These are phyloP conservation scores for Talaromyces verruculosus DNA, from an alignment of 2,329 filamentous ascomycete species.

Conservation along the genomic window DNA sequence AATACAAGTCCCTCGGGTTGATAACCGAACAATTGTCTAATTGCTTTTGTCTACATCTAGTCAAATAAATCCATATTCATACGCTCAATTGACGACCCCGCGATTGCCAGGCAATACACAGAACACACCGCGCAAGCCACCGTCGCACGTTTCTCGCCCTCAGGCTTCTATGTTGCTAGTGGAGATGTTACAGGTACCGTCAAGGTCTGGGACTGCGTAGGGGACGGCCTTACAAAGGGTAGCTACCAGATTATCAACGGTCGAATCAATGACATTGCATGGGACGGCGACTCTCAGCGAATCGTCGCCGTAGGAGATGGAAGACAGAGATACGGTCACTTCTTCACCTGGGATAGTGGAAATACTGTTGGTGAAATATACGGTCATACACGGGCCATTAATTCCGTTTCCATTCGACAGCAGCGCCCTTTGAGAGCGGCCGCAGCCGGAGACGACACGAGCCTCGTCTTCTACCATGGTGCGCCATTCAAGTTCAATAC, in stretches of 20 bases:
- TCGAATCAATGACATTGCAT: conserved; percentile 92
- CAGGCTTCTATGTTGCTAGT: conserved; percentile 90
- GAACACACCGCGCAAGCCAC: conserved; percentile 86
- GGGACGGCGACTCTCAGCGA: conserved; percentile 95
- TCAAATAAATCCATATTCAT: conserved; percentile 96
- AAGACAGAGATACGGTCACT: conserved; percentile 88
- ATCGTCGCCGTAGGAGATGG: conserved; percentile 96
- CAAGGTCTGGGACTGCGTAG: conserved; percentile 84
- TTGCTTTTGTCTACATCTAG: conserved; percentile 46
- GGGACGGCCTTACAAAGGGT: conserved; percentile 85
- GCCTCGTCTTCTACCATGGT: conserved; percentile 87
- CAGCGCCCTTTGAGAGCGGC: conserved; percentile 88
- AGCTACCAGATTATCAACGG: conserved; percentile 95
- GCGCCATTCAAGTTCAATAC: conserved; percentile 93
- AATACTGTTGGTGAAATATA: conserved; percentile 94
- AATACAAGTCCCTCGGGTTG: conserved; percentile 33
- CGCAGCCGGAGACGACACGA: conserved; percentile 86
- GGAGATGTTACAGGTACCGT: conserved; percentile 84
- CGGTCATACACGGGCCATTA: conserved; percentile 87
- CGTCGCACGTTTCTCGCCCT: conserved; percentile 90
- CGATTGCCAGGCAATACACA: conserved; percentile 83
- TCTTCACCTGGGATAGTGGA: conserved; percentile 91
- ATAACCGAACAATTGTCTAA: conserved; percentile 2
- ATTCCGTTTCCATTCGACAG: conserved; percentile 83
- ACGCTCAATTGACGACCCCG: conserved; percentile 87